Conservation (phyloP, 2,329 filamentous ascomycete genomes). For the Metarhizium sp. region DNA sequence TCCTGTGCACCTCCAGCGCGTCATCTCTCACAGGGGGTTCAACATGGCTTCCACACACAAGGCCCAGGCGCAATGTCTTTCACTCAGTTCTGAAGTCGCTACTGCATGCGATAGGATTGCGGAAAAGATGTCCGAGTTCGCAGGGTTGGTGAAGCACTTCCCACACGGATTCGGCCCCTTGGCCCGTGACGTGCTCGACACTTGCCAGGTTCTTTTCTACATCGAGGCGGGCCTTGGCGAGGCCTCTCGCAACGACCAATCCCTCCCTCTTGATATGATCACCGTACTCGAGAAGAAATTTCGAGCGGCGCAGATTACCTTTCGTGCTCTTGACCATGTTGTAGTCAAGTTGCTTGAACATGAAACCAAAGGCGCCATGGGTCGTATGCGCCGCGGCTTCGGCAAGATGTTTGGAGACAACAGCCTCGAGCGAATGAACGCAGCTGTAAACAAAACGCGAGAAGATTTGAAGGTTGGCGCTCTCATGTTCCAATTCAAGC, state of each 20-base stretch:
- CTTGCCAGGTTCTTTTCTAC: constrained; percentile 56
- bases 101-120: constrained; percentile 54
- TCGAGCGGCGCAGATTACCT: constrained; percentile 49
- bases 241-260: constrained; percentile 37
- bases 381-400: constrained; percentile 50
- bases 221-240: constrained; percentile 57
- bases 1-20: background rate
- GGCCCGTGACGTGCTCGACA: constrained; percentile 58
- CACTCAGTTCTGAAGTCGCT: constrained; percentile 48
- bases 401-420: constrained; percentile 54
- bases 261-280: constrained; percentile 50
- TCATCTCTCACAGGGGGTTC: constrained; percentile 2
- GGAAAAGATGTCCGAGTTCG: constrained; percentile 55
- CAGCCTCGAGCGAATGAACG: constrained; percentile 51
- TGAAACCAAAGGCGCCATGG: constrained; percentile 50
- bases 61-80: constrained; percentile 22
- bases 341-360: constrained; percentile 51
- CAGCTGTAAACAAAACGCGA: constrained; percentile 46
- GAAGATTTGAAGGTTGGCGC: constrained; percentile 56
- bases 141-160: constrained; percentile 45
- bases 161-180: constrained; percentile 48
- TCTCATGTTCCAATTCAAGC: constrained; percentile 55
- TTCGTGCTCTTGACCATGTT: constrained; percentile 54
- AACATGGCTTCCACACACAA: constrained; percentile 12
- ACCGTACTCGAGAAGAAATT: constrained; percentile 58